These are phyloP conservation scores for Clohesyomyces aquaticus DNA, from an alignment of 495 filamentous ascomycete genomes.

Conservation along the genomic window DNA sequence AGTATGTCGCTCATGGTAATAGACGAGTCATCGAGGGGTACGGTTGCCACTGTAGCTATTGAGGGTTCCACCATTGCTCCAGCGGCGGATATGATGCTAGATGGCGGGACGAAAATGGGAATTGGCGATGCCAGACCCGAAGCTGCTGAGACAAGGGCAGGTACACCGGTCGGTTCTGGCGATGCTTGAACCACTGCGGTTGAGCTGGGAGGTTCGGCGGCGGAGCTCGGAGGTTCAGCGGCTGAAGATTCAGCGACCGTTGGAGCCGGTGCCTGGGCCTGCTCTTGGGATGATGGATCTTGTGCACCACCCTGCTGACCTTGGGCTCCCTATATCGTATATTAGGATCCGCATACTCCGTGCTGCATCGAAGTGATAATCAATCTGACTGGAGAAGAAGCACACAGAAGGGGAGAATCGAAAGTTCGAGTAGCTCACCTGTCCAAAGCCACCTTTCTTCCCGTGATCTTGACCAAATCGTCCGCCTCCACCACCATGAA, in stretches of 20 bases:
- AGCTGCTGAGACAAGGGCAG: not conserved
- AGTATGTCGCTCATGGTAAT: not conserved
- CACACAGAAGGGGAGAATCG: not conserved
- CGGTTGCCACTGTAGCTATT: not conserved
- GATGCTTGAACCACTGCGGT: not conserved
- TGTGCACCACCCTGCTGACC: no score
- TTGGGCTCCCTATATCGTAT: no score
- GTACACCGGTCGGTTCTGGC: not conserved
- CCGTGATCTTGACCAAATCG: constrained; percentile 1
- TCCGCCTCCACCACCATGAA: not conserved
- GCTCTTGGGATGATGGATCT: no score
- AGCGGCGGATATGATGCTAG: not conserved
- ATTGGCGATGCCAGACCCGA: not conserved
- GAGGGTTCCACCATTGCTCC: not conserved
- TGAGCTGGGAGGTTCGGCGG: no score
- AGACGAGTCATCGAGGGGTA: not conserved
- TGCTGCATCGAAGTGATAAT: no score
- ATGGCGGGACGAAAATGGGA: not conserved
- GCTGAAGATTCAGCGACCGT: no score
- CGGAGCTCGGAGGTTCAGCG: no score
- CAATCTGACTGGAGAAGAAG: not conserved
- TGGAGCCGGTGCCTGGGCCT: no score
- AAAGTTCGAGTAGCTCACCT: constrained; percentile 1
- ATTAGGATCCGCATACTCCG: not conserved
- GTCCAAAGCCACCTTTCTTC: not conserved